Conservation (phyloP, 768 basidiomycete genomes). For the Pulveroboletus sp. region DNA sequence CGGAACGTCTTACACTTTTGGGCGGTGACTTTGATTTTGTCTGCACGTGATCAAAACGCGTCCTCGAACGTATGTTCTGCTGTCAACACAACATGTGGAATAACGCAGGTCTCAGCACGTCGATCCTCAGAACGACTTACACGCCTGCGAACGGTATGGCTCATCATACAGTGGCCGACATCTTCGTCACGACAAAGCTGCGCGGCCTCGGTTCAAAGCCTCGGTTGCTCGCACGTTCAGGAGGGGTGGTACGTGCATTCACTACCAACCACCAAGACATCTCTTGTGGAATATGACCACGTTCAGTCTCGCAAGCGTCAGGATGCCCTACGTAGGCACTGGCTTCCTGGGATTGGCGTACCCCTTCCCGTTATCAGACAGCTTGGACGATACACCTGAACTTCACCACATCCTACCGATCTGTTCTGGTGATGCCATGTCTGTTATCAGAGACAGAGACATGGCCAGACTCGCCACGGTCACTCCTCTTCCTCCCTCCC, state of each 20-base stretch:
- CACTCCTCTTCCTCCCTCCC: slow-evolving; percentile 23
- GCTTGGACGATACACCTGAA: slow-evolving; percentile 21
- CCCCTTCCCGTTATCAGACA: neutral
- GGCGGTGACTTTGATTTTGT: slow-evolving; percentile 11
- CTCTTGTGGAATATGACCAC: slow-evolving; percentile 19
- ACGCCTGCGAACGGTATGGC: slow-evolving; percentile 29
- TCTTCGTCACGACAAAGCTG: slow-evolving; percentile 24
- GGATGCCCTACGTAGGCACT: slow-evolving; percentile 16
- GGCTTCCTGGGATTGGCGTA: slow-evolving; percentile 21
- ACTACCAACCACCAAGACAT: slow-evolving; percentile 21
- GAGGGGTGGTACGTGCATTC: slow-evolving; percentile 26
- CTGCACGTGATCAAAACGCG: slow-evolving; percentile 24
- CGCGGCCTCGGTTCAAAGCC: slow-evolving; percentile 25
- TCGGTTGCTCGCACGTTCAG: slow-evolving; percentile 20
- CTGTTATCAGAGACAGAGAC: slow-evolving; percentile 1
- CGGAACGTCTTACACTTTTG: no score
- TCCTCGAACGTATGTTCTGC: neutral
- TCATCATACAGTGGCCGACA: slow-evolving; percentile 25
- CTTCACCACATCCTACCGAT: slow-evolving; percentile 12
- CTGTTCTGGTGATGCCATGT: slow-evolving; percentile 11
- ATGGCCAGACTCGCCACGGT: slow-evolving; percentile 11
- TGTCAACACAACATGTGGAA: slow-evolving; percentile 19
- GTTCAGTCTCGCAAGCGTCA: slow-evolving; percentile 26
- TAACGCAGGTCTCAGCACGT: slow-evolving; percentile 27
- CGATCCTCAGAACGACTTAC: slow-evolving; percentile 20